Conservation (phyloP, 2,329 filamentous ascomycete genomes). For the Claviceps quebecensis region DNA sequence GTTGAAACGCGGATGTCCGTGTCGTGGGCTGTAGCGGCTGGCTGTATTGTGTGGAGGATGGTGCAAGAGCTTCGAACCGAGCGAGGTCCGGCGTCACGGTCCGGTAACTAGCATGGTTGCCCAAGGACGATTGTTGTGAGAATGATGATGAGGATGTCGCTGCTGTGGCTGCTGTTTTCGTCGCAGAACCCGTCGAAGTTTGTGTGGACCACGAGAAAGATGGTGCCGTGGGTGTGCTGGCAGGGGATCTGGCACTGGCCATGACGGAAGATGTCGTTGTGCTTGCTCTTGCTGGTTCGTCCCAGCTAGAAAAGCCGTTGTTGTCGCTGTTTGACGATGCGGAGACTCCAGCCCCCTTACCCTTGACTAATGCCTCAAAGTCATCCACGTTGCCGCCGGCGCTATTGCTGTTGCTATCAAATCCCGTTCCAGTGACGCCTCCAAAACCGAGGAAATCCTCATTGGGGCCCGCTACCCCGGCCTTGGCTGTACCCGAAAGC, state of each 20-base stretch:
- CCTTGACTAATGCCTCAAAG: constrained; percentile 83
- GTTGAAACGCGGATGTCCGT: constrained; percentile 14
- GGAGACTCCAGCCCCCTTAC: constrained; percentile 25
- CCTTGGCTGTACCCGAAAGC: constrained; percentile 47
- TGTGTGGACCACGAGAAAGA: constrained; percentile 54
- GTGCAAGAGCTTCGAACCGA: constrained; percentile 40
- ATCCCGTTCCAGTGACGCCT: constrained; percentile 46
- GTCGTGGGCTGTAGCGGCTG: constrained; percentile 39
- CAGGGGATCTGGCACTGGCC: constrained; percentile 19
- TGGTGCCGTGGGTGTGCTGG: constrained; percentile 28
- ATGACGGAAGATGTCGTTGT: constrained; percentile 16
- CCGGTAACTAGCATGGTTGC: constrained; percentile 27
- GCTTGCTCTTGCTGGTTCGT: constrained; percentile 15
- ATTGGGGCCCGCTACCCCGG: constrained; percentile 32
- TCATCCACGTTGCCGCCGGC: constrained; percentile 51
- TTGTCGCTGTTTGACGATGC: constrained; percentile 26
- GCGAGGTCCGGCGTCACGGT: constrained; percentile 46
- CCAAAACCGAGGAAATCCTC: constrained; percentile 61
- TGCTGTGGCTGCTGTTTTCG: constrained; percentile 1
- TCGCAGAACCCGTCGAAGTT: constrained; percentile 24
- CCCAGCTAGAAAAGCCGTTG: constrained; percentile 35
- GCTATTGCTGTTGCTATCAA: constrained; percentile 25
- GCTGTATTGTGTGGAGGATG: constrained; percentile 48
- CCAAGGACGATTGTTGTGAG: constrained; percentile 13
- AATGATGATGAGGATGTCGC: neutral